Conservation (phyloP, 2,329 filamentous ascomycete species). For the Aspergillus transmontanensis region DNA sequence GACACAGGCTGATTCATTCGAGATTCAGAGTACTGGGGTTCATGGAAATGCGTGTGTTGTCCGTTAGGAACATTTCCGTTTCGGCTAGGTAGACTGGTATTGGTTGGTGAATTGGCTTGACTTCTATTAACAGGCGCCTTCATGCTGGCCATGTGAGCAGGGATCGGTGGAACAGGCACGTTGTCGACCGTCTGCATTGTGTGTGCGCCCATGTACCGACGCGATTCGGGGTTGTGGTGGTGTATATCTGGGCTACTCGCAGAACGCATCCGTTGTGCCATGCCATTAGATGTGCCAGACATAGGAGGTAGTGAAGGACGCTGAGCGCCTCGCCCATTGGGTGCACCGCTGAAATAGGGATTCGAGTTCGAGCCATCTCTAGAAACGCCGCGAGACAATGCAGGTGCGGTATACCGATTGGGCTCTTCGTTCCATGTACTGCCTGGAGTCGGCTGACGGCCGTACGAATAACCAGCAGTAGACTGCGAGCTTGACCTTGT, state of each 20-base stretch:
- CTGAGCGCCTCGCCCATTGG: constrained; percentile 60
- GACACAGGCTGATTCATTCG: constrained; percentile 30
- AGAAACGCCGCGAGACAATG: constrained; percentile 78
- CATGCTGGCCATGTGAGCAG: constrained; percentile 66
- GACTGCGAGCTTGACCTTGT: constrained; percentile 53
- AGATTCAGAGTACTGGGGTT: constrained; percentile 41
- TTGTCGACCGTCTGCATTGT: constrained; percentile 55
- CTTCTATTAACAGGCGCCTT: constrained; percentile 69
- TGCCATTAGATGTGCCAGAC: constrained; percentile 57
- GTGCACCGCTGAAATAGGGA: constrained; percentile 63
- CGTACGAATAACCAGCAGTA: constrained; percentile 76
- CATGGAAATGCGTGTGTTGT: constrained; percentile 53
- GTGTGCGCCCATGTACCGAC: constrained; percentile 57
- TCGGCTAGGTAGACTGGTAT: constrained; percentile 66
- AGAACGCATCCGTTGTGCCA: constrained; percentile 74
- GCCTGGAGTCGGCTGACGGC: constrained; percentile 70
- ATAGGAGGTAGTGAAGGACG: constrained; percentile 80
- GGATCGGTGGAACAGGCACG: constrained; percentile 76
- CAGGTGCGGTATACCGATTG: constrained; percentile 85
- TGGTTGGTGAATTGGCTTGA: constrained; percentile 76
- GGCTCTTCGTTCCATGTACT: constrained; percentile 71
- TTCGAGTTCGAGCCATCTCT: constrained; percentile 70
- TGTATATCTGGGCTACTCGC: constrained; percentile 97
- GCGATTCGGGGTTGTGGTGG: constrained; percentile 56
- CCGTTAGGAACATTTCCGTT: constrained; percentile 64